Percentiles rank a stretch among this genome's conserved stretches.
Conservation (phyloP, 371 early-diverging fungal genomes). For the Paraphysoderma sedebokerense region DNA sequence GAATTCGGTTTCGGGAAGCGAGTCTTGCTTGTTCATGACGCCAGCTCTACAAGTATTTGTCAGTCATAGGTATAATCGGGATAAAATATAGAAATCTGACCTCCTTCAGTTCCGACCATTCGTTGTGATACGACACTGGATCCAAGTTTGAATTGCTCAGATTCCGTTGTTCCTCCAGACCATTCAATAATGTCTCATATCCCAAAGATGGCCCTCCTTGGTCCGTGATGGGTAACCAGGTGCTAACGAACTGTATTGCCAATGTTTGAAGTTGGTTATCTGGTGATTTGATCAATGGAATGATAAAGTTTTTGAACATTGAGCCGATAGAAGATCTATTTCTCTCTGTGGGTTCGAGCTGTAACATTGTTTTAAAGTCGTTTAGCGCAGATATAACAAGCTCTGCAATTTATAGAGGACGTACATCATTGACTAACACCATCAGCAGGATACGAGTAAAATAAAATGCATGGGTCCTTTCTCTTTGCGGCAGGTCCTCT, state of each 20-base stretch:
- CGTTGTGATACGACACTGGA: not conserved
- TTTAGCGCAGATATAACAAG: no score
- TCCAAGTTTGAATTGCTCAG: not conserved
- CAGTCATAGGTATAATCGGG: no score
- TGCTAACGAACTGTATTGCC: slow-evolving; percentile 1
- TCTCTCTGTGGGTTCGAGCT: slow-evolving; percentile 1
- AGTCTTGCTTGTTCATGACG: no score
- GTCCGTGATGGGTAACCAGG: slow-evolving; percentile 4
- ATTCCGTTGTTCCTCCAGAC: not conserved
- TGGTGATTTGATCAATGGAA: not conserved
- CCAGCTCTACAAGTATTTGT: no score
- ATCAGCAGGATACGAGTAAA: no score
- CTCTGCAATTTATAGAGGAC: no score
- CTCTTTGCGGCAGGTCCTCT: no score
- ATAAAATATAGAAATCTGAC: no score
- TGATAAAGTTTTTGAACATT: slow-evolving; percentile 1
- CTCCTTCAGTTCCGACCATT: no score
- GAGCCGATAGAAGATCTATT: not conserved
- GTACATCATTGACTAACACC: no score
- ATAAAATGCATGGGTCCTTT: no score
- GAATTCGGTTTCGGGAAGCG: no score
- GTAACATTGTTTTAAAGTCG: not conserved
- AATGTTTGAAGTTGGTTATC: not conserved
- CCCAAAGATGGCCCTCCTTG: not conserved
- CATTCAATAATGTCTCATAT: not conserved